phyloP scores from a whole-genome alignment of 257 asterid species.

The Verbascum thapsus region DNA sequence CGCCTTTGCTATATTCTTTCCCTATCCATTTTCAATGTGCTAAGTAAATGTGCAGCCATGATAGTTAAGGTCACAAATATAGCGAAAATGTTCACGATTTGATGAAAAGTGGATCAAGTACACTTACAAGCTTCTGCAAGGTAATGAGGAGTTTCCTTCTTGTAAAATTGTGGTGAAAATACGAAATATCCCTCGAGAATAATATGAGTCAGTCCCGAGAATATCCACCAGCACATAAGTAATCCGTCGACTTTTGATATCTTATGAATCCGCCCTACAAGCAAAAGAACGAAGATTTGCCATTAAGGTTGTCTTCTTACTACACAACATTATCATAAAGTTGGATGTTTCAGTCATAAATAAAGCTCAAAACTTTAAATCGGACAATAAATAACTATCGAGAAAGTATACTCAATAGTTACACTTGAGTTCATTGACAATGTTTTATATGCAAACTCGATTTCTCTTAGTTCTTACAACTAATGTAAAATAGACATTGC shows the following conservation, averaged over 20 bases:
- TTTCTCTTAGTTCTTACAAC: no score
- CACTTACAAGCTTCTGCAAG: constrained; percentile 98
- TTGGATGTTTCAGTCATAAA: no score
- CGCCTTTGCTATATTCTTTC: constrained; percentile 99
- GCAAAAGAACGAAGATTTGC: no score
- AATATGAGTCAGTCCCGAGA: constrained; percentile 93
- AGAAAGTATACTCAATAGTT: no score
- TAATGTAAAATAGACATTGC: no score
- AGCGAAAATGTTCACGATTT: no score
- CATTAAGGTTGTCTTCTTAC: no score
- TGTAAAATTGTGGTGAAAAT: constrained; percentile 80
- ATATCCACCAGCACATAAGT: constrained; percentile 97
- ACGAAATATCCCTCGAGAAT: constrained; percentile 85
- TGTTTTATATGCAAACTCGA: no score
- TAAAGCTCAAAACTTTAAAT: background rate
- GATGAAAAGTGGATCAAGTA: no score
- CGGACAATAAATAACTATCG: no score
- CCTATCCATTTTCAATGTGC: constrained; percentile 49
- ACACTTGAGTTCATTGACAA: no score
- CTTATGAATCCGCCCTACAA: constrained; percentile 60
- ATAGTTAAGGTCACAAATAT: constrained; percentile 17
- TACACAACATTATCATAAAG: no score
- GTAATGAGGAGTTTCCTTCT: constrained; percentile 60
- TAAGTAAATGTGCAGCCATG: constrained; percentile 6
- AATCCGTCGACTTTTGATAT: constrained; percentile 64